These are phyloP conservation scores for Pythium folliculosum DNA, from an alignment of 352 stramenopile species.

Conservation along the genomic window DNA sequence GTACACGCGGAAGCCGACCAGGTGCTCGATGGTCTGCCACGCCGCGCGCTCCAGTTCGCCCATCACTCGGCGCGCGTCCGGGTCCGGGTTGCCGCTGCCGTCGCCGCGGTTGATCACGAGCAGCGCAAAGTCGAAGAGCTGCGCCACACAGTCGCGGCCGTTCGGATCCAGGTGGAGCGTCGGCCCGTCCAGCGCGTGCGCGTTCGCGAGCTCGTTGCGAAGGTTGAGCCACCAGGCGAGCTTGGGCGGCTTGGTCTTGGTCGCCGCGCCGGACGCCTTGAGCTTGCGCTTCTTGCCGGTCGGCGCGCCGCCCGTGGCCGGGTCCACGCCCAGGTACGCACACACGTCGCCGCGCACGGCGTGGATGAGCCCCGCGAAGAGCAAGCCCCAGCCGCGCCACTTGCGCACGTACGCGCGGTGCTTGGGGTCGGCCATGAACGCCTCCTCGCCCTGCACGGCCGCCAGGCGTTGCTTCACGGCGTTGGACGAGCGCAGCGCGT, in stretches of 20 bases:
- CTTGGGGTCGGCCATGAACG: conserved; percentile 52
- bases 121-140: conserved; percentile 60
- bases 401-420: conserved; percentile 61
- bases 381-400: conserved; percentile 69
- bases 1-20: conserved; percentile 68
- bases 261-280: conserved; percentile 7
- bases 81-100: conserved; percentile 24
- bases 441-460: conserved; percentile 43
- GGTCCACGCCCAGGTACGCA: conserved; percentile 35
- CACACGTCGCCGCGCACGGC: conserved; percentile 53
- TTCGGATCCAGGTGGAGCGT: conserved; percentile 77
- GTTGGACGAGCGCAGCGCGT: conserved; percentile 46
- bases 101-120: conserved; percentile 47
- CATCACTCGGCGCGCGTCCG: conserved; percentile 27
- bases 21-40: conserved; percentile 59
- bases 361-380: conserved; percentile 53
- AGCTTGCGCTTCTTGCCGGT: conserved; percentile 27
- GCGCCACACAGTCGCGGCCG: conserved; percentile 54
- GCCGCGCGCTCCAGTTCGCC: conserved; percentile 62
- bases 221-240: conserved; percentile 62
- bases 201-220: conserved; percentile 57
- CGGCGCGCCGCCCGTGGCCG: not conserved
- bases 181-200: conserved; percentile 49
- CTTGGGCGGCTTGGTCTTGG: conserved; percentile 32
- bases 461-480: conserved; percentile 35